Evolutionary conservation across 495 filamentous ascomycete genomes (phyloP), one percentile per base, ranked within the genome.

Genomic region (Thermothielavioides terrestris): DNA sequence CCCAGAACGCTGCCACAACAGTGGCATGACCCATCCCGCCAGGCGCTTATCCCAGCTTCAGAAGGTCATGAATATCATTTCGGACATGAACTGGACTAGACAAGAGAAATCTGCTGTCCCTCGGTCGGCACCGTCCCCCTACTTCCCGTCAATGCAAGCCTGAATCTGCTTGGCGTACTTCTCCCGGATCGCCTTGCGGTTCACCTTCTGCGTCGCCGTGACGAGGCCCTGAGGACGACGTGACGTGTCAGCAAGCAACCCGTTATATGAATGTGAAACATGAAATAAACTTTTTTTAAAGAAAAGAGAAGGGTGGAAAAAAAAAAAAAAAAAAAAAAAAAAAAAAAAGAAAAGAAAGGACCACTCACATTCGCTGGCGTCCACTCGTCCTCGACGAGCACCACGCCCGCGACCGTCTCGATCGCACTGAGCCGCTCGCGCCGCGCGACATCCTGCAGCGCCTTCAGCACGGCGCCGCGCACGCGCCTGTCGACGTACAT

Each of bases 361-460:
- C 10, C 11, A 65, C 77, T 77, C 62, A 82, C 80, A 63, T 75
- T 83, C 14, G 70, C 66, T 22, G 80, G 80, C 46, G 78, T 82
- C 80, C 80, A 84, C 63, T 84, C 80, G 55, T 82, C 80, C 39
- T 82, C 79, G 1, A 72, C 71, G 25, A 84, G 21, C 47, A 82
- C 79, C 20, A 83, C 76, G 18, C 78, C 79, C 4, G 67, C 66
- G 22, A 84, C 70, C 31, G 78, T 75, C 72, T 84, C 80, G 39
- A 83, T 74, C 3, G 62, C 59, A 8, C 63, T 66, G 21, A 84
- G 57, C 12, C 77, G 76, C 6, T 69, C 75, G 59, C 69, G 71
- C 63, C 64, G 72, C 31, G 70, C 80, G 0, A 65, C 68, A 4
- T 27, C 53, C 49, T 75, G 70, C 57, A 84, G 53, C 52, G 81